Evolutionary conservation across 495 filamentous ascomycete species (phyloP), one percentile per base, ranked within the genome.

Genomic region (Aspergillus panamensis): DNA sequence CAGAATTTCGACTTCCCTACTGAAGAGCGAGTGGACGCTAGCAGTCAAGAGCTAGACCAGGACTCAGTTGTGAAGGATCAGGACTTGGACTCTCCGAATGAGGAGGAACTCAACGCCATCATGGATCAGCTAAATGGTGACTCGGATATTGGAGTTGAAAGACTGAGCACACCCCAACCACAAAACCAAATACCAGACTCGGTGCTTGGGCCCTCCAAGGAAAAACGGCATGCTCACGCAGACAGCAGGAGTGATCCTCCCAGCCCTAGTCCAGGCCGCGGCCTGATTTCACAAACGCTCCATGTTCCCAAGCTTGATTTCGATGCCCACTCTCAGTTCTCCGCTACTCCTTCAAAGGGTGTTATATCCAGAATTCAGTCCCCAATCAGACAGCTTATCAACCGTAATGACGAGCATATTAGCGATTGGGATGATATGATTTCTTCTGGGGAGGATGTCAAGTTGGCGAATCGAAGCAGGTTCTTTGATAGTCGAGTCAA

Each of bases 341-440:
- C 70, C n/a, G 72, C 69, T 56, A 74, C 74, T 42, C 73, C 74
- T n/a, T 68, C 73, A 14, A 73, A 69, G 57, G 67, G 66, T 48
- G 59, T 74, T 25, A 63, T 62, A 29, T 73, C 73, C 31, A 66
- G 66, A 40, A 63, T 78, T 43, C 78, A 84, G 14, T 84, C 84
- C 1, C 77, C 82, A 31, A 73, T 90, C 32, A 85, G 87, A 51
- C 82, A 83, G 51, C 77, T 93, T 40, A 84, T 89, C 59, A 85
- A 79, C 40, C 77, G 82, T 17, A 76, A 88, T 55, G 71, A 25
- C 2, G 25, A 85, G 12, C 87, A 88, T 39, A 78, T 84, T 59
- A 96, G 90, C 60, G 92, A 97, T 66, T 97, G 94, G 94, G 88
- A 93, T 62, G 89, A 90, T 68, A 85, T 87, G 52, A 82, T 96